Percentiles rank a stretch among this genome's conserved stretches.
Conservation (phyloP, 257 asterid genomes). For the Solanum gandarillasii region DNA sequence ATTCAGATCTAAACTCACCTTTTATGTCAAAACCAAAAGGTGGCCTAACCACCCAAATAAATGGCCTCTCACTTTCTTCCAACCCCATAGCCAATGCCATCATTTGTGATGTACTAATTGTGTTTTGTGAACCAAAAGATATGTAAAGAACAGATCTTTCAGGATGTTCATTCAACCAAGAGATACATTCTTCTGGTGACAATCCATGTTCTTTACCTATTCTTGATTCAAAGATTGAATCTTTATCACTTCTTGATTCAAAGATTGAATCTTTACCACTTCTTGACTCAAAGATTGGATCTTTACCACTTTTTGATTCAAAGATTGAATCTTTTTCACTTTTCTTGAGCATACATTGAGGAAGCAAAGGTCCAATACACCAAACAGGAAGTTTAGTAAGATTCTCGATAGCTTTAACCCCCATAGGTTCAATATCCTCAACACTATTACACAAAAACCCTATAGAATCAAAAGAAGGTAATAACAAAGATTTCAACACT, state of each 20-base stretch:
- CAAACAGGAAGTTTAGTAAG: conserved; percentile 53
- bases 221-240: conserved; percentile 24
- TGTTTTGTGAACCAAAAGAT: conserved; percentile 95
- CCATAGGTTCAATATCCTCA: conserved; percentile 60
- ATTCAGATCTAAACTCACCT: conserved; percentile 52
- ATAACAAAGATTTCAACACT: conserved; percentile 48
- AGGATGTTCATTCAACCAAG: conserved; percentile 46
- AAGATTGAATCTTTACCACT: not conserved
- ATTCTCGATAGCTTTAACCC: conserved; percentile 27
- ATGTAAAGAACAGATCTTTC: conserved; percentile 53
- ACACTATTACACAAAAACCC: conserved; percentile 65
- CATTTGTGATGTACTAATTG: conserved; percentile 63
- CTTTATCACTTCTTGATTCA: conserved; percentile 39
- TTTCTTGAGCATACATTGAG: conserved; percentile 27
- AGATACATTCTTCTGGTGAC: conserved; percentile 53
- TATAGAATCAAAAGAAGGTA: conserved; percentile 23
- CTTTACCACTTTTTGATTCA: conserved; percentile 39
- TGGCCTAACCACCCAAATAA: conserved; percentile 76
- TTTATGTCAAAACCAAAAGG: conserved; percentile 45
- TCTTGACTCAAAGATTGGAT: not conserved
- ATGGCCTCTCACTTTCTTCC: conserved; percentile 47
- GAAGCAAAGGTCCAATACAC: conserved; percentile 82
- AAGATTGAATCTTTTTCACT: not conserved
- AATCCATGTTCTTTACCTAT: conserved; percentile 56
- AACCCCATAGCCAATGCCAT: conserved; percentile 74